These are phyloP conservation scores for Castanospermum australe DNA, from an alignment of 306 rosid genomes.

Conservation along the genomic window DNA sequence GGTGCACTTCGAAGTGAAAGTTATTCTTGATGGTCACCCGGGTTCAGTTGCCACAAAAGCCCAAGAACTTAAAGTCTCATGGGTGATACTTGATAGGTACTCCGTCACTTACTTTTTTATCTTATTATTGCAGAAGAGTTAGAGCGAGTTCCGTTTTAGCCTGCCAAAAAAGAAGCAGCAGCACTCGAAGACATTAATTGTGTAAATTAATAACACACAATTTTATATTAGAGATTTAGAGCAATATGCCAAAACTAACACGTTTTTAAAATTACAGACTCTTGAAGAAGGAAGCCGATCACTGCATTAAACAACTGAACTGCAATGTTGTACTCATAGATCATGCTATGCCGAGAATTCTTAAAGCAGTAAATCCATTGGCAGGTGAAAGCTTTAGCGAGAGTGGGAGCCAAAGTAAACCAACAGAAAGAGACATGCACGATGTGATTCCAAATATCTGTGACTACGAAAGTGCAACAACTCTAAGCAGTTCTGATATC, in stretches of 20 bases:
- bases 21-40: constrained; percentile 21
- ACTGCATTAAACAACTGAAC: constrained; percentile 29
- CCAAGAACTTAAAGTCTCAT: constrained; percentile 21
- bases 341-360: constrained; percentile 29
- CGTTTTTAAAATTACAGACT: neutral
- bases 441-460: neutral
- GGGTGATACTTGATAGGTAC: constrained; percentile 34
- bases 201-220: neutral
- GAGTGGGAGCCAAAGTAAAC: neutral
- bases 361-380: constrained; percentile 30
- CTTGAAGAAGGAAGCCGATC: constrained; percentile 32
- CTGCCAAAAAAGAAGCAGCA: neutral
- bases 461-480: neutral
- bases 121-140: no score
- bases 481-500: constrained; percentile 17
- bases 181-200: neutral
- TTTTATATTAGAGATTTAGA: neutral
- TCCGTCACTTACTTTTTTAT: neutral
- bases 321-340: constrained; percentile 37
- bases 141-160: neutral
- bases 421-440: neutral
- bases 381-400: neutral
- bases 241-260: neutral
- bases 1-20: constrained; percentile 22
- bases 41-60: constrained; percentile 21